A percentile compares a stretch with the other conserved stretches of the same genome.
Conservation (phyloP, 345 rosid species). For the Raphanus raphanistrum region DNA sequence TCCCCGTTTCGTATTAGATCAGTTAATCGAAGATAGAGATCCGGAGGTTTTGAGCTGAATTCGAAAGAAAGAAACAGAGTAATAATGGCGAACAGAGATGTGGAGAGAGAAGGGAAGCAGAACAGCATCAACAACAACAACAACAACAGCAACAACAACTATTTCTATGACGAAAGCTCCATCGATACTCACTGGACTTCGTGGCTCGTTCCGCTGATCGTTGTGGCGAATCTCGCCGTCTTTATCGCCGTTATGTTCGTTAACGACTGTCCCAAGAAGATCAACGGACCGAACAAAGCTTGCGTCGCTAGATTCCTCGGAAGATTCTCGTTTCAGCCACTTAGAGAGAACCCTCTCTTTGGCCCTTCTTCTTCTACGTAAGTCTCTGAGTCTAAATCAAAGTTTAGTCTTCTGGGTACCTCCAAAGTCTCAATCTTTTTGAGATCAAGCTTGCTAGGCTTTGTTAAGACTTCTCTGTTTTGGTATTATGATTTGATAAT, state of each 20-base stretch:
- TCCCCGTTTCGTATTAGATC: conserved; percentile 26
- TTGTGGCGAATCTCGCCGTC: conserved; percentile 68
- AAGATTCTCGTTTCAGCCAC: conserved; percentile 81
- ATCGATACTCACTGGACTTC: conserved; percentile 69
- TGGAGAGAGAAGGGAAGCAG: conserved; percentile 55
- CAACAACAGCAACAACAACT: neutral
- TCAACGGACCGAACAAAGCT: conserved; percentile 37
- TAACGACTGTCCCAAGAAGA: conserved; percentile 81
- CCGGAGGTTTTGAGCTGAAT: neutral
- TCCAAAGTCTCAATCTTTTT: neutral
- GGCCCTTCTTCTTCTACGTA: conserved; percentile 91
- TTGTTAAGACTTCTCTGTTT: too few species aligned
- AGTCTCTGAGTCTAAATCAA: conserved; percentile 24
- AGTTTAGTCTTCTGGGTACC: neutral
- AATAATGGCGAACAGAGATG: conserved; percentile 60
- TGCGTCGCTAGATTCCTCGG: conserved; percentile 82
- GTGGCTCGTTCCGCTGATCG: conserved; percentile 83
- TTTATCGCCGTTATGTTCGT: conserved; percentile 74
- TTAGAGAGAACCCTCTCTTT: conserved; percentile 84
- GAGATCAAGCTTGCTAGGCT: too few species aligned
- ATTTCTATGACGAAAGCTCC: conserved; percentile 46
- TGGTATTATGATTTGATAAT: too few species aligned
- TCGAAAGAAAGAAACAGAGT: conserved; percentile 5
- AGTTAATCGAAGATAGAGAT: conserved; percentile 16
- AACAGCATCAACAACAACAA: conserved; percentile 10